These are phyloP conservation scores for Pythium phragmiticola DNA, from an alignment of 352 stramenopile species.

Conservation along the genomic window DNA sequence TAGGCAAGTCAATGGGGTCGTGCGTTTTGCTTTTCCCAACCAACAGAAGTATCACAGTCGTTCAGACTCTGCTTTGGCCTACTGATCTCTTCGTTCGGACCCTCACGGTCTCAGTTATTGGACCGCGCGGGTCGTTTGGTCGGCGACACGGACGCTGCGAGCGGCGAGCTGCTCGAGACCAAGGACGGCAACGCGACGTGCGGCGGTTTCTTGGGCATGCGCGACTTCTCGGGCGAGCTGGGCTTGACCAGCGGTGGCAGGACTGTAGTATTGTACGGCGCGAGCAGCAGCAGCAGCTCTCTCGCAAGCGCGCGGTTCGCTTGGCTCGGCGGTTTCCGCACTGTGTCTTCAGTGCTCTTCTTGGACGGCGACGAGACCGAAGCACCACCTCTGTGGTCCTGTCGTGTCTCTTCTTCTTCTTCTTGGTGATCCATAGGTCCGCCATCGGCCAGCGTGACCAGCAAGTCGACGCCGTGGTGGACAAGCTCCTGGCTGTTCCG, in stretches of 20 bases:
- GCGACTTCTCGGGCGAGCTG: slow-evolving; percentile 12
- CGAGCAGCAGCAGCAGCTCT: slow-evolving; percentile 62
- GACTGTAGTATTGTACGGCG: slow-evolving; percentile 28
- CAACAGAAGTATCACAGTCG: background rate
- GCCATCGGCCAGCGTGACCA: slow-evolving; percentile 49
- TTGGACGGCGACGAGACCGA: slow-evolving; percentile 14
- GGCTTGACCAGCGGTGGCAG: slow-evolving; percentile 1
- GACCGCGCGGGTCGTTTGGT: slow-evolving; percentile 9
- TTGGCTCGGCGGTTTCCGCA: slow-evolving; percentile 14
- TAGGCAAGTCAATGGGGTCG: no score
- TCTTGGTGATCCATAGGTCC: slow-evolving; percentile 3
- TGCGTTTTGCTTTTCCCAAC: background rate
- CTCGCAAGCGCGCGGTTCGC: slow-evolving; percentile 51
- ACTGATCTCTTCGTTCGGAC: background rate
- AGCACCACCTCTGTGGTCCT: slow-evolving; percentile 12
- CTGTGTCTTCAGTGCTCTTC: background rate
- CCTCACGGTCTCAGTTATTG: slow-evolving; percentile 19
- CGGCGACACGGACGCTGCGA: slow-evolving; percentile 4
- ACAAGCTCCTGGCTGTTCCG: slow-evolving; percentile 71
- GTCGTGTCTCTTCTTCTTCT: slow-evolving; percentile 32
- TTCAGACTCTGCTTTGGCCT: no score
- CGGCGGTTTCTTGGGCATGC: background rate
- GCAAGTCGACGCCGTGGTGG: slow-evolving; percentile 54
- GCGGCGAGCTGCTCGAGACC: slow-evolving; percentile 1
- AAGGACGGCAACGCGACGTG: background rate